A percentile compares a stretch with the other conserved stretches of the same genome.
These are phyloP conservation scores for Magnusiomyces tetraspermus DNA, from an alignment of 1,139 yeast species.

Conservation along the genomic window DNA sequence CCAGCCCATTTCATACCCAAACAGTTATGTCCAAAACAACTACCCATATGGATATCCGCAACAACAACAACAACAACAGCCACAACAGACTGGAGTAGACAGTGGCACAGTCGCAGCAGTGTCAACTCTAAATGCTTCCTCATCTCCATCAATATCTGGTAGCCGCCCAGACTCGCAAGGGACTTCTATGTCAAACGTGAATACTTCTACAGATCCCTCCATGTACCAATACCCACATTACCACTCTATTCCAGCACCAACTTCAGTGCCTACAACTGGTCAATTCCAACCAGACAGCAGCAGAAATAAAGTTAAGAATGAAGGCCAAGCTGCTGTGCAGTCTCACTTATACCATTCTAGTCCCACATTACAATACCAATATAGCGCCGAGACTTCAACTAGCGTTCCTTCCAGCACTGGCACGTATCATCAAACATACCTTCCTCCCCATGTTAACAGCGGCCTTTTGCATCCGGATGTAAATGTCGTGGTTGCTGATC, in stretches of 20 bases:
- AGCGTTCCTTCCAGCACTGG: not conserved
- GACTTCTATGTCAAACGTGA: not conserved
- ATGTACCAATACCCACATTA: not conserved
- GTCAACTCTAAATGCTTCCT: not conserved
- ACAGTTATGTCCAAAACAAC: not conserved
- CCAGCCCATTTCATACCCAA: not conserved
- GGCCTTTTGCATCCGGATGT: not conserved
- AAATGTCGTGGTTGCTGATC: not conserved
- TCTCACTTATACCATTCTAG: not conserved
- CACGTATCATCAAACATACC: not conserved
- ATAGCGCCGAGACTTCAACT: not conserved
- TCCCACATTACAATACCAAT: not conserved
- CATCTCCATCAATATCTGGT: not conserved
- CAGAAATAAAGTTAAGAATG: not conserved
- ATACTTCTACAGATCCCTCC: not conserved
- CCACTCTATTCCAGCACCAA: not conserved
- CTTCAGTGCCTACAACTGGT: not conserved
- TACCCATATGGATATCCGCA: constrained; percentile 1
- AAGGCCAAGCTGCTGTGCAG: not conserved
- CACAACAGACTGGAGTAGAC: not conserved
- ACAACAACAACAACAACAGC: not conserved
- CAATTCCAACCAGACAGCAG: not conserved
- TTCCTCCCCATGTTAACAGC: not conserved
- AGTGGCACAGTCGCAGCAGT: not conserved
- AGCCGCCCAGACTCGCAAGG: not conserved